A percentile compares a stretch with the other conserved stretches of the same genome.
Conservation (phyloP, 257 asterid species). For the Solanum piurae region DNA sequence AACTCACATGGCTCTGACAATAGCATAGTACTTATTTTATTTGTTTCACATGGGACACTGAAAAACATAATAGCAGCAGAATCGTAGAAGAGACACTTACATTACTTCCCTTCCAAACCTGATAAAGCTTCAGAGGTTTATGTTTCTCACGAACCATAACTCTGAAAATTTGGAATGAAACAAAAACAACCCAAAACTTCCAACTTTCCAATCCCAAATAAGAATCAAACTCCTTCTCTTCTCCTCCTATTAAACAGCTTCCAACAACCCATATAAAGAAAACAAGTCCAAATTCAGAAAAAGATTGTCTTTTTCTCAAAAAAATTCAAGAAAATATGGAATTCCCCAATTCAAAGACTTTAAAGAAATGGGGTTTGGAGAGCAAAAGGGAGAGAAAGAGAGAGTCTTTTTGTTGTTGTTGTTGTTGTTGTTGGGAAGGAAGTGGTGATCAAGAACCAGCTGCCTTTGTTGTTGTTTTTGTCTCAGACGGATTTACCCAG, state of each 20-base stretch:
- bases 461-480: constrained; percentile 15
- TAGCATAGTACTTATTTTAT: neutral
- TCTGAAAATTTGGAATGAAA: neutral
- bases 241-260: constrained; percentile 2
- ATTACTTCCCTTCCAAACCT: constrained; percentile 77
- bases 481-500: constrained; percentile 31
- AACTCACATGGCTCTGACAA: neutral
- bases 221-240: neutral
- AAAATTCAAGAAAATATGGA: neutral
- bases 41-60: neutral
- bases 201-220: neutral
- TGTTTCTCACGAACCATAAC: constrained; percentile 44
- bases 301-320: neutral
- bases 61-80: neutral
- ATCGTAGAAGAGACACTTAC: constrained; percentile 23
- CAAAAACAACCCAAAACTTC: constrained; percentile 11
- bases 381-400: constrained; percentile 5
- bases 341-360: neutral
- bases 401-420: neutral
- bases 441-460: constrained; percentile 34
- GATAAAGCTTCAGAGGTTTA: constrained; percentile 48
- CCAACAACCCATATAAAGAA: constrained; percentile 12
- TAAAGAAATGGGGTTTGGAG: constrained; percentile 26
- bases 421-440: neutral
- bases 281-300: neutral